These are phyloP conservation scores for Tolypocladium endophyticum DNA, from an alignment of 2,329 filamentous ascomycete species.

Conservation along the genomic window DNA sequence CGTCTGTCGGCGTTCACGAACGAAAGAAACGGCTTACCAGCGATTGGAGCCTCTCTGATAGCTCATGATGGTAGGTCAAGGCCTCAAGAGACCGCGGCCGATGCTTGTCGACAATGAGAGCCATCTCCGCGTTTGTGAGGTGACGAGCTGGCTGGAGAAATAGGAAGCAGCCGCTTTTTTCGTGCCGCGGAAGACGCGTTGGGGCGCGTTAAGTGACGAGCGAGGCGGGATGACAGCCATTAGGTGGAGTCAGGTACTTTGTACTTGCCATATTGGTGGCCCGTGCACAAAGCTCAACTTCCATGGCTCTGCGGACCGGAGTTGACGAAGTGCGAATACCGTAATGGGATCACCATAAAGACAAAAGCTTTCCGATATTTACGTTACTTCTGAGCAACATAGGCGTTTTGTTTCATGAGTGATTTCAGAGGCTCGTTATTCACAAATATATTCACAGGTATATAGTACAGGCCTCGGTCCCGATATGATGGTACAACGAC, in stretches of 20 bases:
- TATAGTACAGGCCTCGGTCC: background rate
- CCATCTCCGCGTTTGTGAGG: constrained; percentile 33
- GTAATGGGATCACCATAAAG: background rate
- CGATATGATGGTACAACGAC: background rate
- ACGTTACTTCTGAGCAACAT: background rate
- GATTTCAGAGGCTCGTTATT: background rate
- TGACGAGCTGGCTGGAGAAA: constrained; percentile 5
- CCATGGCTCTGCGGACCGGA: no score
- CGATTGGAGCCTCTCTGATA: constrained; percentile 77
- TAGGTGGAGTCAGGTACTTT: background rate
- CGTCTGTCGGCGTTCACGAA: background rate
- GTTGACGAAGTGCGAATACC: background rate
- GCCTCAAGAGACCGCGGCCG: constrained; percentile 63
- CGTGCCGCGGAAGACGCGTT: constrained; percentile 18
- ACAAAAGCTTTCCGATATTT: no score
- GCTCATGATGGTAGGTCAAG: constrained; percentile 78
- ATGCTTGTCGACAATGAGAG: constrained; percentile 62
- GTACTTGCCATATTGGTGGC: background rate
- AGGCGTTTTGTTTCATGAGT: background rate
- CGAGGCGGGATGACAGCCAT: background rate
- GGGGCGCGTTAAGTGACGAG: constrained; percentile 25
- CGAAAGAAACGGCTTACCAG: constrained; percentile 48
- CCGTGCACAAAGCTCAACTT: background rate
- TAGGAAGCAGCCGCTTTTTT: constrained; percentile 11
- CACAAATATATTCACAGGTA: background rate